These are phyloP conservation scores for Piper longum DNA, from an alignment of 164 flowering plant genomes.

Conservation along the genomic window DNA sequence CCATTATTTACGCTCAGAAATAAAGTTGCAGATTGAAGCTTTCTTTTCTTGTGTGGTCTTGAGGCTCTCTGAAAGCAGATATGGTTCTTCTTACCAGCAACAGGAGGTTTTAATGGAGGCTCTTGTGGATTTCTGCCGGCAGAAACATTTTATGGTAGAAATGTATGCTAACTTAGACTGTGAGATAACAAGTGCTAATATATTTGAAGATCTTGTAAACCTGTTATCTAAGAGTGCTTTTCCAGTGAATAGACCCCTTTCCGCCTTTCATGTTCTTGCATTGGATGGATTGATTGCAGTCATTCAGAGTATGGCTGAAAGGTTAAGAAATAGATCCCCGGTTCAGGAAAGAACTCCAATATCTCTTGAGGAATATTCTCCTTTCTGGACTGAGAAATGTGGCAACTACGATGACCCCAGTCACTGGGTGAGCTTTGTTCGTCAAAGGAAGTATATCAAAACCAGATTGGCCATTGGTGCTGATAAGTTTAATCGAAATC, in stretches of 20 bases:
- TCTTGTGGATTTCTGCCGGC: constrained; percentile 28
- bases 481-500: constrained; percentile 21
- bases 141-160: constrained; percentile 18
- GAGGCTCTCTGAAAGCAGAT: constrained; percentile 20
- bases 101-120: constrained; percentile 31
- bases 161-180: constrained; percentile 27
- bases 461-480: constrained; percentile 18
- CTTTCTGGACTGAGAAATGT: constrained; percentile 23
- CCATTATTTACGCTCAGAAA: constrained; percentile 15
- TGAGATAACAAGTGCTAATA: constrained; percentile 16
- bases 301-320: constrained; percentile 25
- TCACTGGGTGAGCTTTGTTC: constrained; percentile 20
- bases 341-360: constrained; percentile 6
- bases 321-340: constrained; percentile 6
- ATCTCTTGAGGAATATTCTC: constrained; percentile 13
- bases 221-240: constrained; percentile 22
- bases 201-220: constrained; percentile 9
- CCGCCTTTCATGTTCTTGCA: constrained; percentile 23
- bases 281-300: constrained; percentile 25
- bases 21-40: constrained; percentile 26
- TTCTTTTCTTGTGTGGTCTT: constrained; percentile 24
- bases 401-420: constrained; percentile 19
- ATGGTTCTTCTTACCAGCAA: constrained; percentile 22
- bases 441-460: constrained; percentile 19
- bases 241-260: constrained; percentile 21